Evolutionary conservation across 345 rosid species (phyloP), one percentile per base, ranked within the genome.

Genomic region (Mallotus nudiflorus): DNA sequence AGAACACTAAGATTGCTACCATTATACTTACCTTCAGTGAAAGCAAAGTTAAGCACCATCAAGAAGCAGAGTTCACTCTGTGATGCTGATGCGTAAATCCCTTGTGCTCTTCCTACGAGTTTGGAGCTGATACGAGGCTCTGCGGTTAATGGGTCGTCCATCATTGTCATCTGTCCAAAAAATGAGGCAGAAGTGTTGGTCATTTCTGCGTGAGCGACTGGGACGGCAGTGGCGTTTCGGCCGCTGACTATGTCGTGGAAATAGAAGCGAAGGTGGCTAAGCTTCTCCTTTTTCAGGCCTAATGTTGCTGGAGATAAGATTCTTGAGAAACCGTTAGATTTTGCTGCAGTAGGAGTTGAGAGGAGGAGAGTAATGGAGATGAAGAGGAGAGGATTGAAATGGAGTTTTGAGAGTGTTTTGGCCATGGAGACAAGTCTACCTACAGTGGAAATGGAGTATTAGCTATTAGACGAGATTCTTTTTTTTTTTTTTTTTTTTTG

Each of bases 1-100:
- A 74, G 56, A 6, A 74, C 29, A 66, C 78, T 74, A 18, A 74
- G 78, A 9, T 42, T 61, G 48, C 78, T 74, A 11, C 78, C 78
- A 22, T 74, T 74, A 19, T 67, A 51, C 46, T 74, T 74, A 0
- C 73, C 78, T 52, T 74, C 40, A 6, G 45, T 35, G 24, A 74
- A 74, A 31, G 31, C 69, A 13, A 80, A 69, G 61, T 66, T 76
- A 44, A 72, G 35, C 18, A 60, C 71, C 77, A 78, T 68, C 3
- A 78, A 60, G 6, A 78, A 16, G 25, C 77, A 62, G 27, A 58
- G 0, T 22, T 68, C 77, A 3, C 18, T 65, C 13, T 64, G 77
- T 0, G 77, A 68, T 0, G 74, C 81, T 10, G 66, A 69, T 2
- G 70, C 74, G 27, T 78, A 73, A 19, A 78, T n/a, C 15, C 78